phyloP scores from a whole-genome alignment of 805 yeast genomes.

The Zygoascus flipseniorum region DNA sequence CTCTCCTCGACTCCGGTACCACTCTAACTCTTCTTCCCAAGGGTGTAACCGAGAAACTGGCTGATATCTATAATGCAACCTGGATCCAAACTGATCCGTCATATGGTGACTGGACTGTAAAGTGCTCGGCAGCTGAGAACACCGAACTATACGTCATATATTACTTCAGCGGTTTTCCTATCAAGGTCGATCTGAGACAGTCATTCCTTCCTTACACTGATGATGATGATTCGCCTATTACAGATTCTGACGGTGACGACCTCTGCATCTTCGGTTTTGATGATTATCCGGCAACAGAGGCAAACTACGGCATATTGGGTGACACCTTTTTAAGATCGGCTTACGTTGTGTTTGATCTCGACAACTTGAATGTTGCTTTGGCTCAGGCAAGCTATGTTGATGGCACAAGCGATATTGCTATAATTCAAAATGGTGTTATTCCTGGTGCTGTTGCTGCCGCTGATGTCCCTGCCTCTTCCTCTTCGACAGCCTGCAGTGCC shows the following conservation, averaged over 20 bases:
- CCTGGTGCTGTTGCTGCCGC: slow-evolving; percentile 24
- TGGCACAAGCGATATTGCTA: slow-evolving; percentile 19
- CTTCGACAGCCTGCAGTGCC: slow-evolving; percentile 21
- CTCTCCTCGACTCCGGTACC: slow-evolving; percentile 52
- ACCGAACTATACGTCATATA: slow-evolving; percentile 8
- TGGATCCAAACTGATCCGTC: slow-evolving; percentile 1
- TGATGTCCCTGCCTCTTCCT: neutral
- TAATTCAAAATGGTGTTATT: slow-evolving; percentile 12
- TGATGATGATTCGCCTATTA: slow-evolving; percentile 7
- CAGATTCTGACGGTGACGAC: slow-evolving; percentile 32
- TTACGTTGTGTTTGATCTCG: slow-evolving; percentile 62
- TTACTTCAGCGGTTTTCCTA: slow-evolving; percentile 19
- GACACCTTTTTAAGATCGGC: slow-evolving; percentile 56
- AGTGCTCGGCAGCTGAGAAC: slow-evolving; percentile 7
- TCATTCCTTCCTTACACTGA: neutral
- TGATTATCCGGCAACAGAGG: neutral
- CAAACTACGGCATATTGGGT: slow-evolving; percentile 38
- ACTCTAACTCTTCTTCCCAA: slow-evolving; percentile 43
- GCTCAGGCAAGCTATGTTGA: slow-evolving; percentile 35
- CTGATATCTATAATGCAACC: slow-evolving; percentile 5
- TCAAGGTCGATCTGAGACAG: slow-evolving; percentile 14
- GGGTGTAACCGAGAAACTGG: slow-evolving; percentile 17
- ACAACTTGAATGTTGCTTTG: slow-evolving; percentile 44
- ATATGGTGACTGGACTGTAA: slow-evolving; percentile 2
- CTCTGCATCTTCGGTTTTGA: slow-evolving; percentile 5